Percentiles rank a stretch among this genome's conserved stretches.
phyloP scores from a whole-genome alignment of 2,329 filamentous ascomycete species.

The Davidsoniella eucalypti region DNA sequence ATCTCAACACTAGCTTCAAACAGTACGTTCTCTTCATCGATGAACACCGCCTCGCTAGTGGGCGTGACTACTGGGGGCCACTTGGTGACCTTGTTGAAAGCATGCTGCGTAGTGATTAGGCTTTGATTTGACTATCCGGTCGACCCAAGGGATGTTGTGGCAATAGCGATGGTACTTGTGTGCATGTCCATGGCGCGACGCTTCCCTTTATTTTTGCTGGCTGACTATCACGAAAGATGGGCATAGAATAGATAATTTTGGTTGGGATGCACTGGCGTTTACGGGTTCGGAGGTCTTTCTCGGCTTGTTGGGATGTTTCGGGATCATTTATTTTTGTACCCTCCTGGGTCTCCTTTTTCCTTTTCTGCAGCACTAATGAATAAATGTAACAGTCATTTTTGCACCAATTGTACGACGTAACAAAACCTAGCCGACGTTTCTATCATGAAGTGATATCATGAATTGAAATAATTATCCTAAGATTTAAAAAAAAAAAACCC shows the following conservation, averaged over 20 bases:
- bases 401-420: no score
- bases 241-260: background rate
- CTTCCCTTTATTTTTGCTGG: background rate
- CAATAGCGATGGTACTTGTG: background rate
- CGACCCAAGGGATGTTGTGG: background rate
- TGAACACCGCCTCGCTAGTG: conserved; percentile 81
- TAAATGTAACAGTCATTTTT: background rate
- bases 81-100: conserved; percentile 91
- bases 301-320: background rate
- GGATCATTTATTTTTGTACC: background rate
- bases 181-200: background rate
- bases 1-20: conserved; percentile 98
- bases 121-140: background rate
- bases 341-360: background rate
- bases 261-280: conserved; percentile 2
- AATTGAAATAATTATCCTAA: background rate
- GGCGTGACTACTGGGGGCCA: conserved; percentile 95
- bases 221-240: background rate
- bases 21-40: conserved; percentile 98
- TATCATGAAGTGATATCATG: background rate
- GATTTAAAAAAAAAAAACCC: background rate
- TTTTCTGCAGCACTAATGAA: background rate
- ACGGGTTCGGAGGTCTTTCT: background rate
- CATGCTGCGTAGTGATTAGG: conserved; percentile 81
- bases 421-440: no score